A percentile compares a stretch with the other conserved stretches of the same genome.
Conservation (phyloP, 2,329 filamentous ascomycete genomes). For the Fonsecaea multimorphosa region DNA sequence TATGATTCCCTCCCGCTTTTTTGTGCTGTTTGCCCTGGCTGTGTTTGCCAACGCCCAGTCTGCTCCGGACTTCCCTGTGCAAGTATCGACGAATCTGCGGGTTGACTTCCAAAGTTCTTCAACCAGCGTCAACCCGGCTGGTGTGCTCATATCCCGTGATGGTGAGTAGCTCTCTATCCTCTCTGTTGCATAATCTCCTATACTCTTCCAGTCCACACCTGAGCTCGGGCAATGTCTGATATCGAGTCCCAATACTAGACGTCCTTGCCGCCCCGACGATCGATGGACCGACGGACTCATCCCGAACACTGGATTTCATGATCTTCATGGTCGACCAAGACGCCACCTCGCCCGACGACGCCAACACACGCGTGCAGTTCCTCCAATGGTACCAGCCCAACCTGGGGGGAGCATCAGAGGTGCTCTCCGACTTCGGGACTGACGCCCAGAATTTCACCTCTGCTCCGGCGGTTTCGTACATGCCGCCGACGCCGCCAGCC, state of each 20-base stretch:
- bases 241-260: slow-evolving; percentile 17
- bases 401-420: slow-evolving; percentile 29
- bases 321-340: slow-evolving; percentile 37
- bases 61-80: slow-evolving; percentile 30
- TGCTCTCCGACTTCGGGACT: slow-evolving; percentile 25
- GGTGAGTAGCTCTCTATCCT: slow-evolving; percentile 17
- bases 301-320: slow-evolving; percentile 31
- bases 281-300: slow-evolving; percentile 33
- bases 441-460: slow-evolving; percentile 23
- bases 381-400: slow-evolving; percentile 35
- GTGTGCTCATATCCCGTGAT: slow-evolving; percentile 23
- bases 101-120: slow-evolving; percentile 28
- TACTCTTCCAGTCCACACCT: neutral
- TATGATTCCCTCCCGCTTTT: slow-evolving; percentile 6
- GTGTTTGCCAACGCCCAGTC: slow-evolving; percentile 23
- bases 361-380: slow-evolving; percentile 21
- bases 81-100: slow-evolving; percentile 23
- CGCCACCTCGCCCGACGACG: slow-evolving; percentile 16
- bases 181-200: neutral
- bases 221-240: neutral
- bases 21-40: slow-evolving; percentile 17
- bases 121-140: slow-evolving; percentile 23
- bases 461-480: slow-evolving; percentile 37
- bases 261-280: slow-evolving; percentile 31
- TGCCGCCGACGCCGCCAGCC: slow-evolving; percentile 42